Evolutionary conservation across 257 asterid species (phyloP), one percentile per base, ranked within the genome.

Genomic region (Linderniella brevidens): DNA sequence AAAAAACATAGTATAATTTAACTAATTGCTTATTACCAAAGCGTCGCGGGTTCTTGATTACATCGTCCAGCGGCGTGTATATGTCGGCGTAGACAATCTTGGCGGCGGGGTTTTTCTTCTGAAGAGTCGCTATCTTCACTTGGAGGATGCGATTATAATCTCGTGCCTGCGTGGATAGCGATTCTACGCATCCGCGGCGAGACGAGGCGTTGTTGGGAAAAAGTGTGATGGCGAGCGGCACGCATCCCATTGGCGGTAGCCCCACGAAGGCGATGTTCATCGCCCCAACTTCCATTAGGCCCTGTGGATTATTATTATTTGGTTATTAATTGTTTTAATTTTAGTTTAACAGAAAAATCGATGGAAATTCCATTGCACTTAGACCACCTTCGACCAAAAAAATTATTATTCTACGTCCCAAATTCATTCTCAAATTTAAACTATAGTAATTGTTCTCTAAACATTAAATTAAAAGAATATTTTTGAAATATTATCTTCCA

Each of bases 161-260:
- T 45, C 64, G 60, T 18, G 86, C 80, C 20, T 69, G 14, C 18
- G 62, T 35, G 0, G 83, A 70, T 58, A 65, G 63, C 0, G 19
- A 53, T 8, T 18, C 49, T 45, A 68, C 5, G 58, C 96, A 86
- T 0, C 50, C 59, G 0, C 92, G 79, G 13, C 65, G 35, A 0
- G 14, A 9, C 37, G 68, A 9, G 9, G 72, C 58, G 46, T 64
- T 17, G 2, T 62, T 52, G 0, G 82, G 58, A 50, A 52, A 52
- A 0, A 74, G 53, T 0, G 84, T 76, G 12, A 82, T 79, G 13
- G 74, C 82, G 0, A 72, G 0, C 0, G 92, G 96, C 61, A 86
- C 64, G 48, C 94, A 86, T 14, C 96, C 96, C 65, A 82, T 70
- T 29, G 94, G 79, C 0, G 83, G 75, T 52, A 86, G 56, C 43